Percentiles rank a stretch among this genome's conserved stretches.
phyloP scores from a whole-genome alignment of 208 protist genomes.

The Crithidia brevicula region DNA sequence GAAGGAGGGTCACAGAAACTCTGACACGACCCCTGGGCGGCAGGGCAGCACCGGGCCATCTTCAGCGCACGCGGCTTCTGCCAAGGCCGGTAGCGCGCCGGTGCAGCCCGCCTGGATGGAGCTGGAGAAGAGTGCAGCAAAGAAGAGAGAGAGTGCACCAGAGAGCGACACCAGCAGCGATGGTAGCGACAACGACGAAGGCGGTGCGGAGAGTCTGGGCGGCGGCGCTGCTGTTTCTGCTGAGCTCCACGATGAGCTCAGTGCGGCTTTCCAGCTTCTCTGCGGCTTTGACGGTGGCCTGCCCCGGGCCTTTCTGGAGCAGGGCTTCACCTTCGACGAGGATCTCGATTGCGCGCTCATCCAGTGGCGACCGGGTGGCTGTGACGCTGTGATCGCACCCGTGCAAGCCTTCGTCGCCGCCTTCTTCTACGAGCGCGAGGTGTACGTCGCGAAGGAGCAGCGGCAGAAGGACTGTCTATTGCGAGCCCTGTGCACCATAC shows the following conservation, averaged over 20 bases:
- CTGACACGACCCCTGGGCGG: not conserved
- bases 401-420: constrained; percentile 72
- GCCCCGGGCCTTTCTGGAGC: constrained; percentile 46
- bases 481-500: constrained; percentile 51
- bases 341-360: constrained; percentile 67
- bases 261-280: constrained; percentile 50
- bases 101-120: constrained; percentile 28
- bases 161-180: constrained; percentile 16
- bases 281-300: constrained; percentile 36
- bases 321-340: constrained; percentile 77
- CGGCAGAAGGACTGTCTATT: constrained; percentile 62
- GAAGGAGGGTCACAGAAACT: too few species aligned
- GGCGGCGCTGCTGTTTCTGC: constrained; percentile 21
- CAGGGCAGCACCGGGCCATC: not conserved
- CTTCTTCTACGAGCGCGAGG: constrained; percentile 69
- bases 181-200: constrained; percentile 10
- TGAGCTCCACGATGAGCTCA: constrained; percentile 35
- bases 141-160: not conserved
- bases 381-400: constrained; percentile 59
- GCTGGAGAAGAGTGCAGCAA: not conserved
- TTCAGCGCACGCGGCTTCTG: not conserved
- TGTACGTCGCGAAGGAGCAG: constrained; percentile 48
- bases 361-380: constrained; percentile 62
- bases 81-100: not conserved
- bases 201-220: not conserved